Evolutionary conservation across 225 moss, liverwort and hornwort genomes (phyloP).

Genomic region (Polytrichum commune): DNA sequence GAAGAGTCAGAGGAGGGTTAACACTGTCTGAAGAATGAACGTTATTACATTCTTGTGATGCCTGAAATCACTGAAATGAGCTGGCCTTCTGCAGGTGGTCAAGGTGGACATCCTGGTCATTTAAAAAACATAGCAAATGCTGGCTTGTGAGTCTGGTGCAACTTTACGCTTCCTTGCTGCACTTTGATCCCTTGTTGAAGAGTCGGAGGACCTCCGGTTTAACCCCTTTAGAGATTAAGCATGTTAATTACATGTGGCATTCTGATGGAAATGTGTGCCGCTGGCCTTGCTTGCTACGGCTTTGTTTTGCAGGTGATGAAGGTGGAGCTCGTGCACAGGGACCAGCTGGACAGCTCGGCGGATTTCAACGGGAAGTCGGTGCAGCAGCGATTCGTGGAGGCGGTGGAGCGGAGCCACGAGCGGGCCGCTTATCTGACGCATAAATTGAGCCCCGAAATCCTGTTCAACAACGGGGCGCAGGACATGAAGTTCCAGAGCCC

Average conservation of each 20-base stretch:
- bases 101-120: no score
- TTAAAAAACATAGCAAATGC: no score
- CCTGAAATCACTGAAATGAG: no score
- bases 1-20: no score
- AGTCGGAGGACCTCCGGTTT: background rate
- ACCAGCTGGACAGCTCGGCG: constrained; percentile 24
- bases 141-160: background rate
- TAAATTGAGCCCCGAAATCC: constrained; percentile 24
- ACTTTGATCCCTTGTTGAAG: background rate
- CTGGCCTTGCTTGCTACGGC: background rate
- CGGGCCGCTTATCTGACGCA: constrained; percentile 21
- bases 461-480: constrained; percentile 17
- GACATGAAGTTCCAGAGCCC: constrained; percentile 45
- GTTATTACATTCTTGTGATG: no score
- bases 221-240: background rate
- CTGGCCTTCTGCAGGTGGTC: no score
- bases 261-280: background rate
- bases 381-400: constrained; percentile 24
- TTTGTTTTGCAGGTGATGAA: constrained; percentile 17
- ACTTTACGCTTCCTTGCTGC: background rate
- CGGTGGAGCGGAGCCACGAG: constrained; percentile 39
- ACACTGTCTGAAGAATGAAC: no score
- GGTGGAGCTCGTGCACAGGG: constrained; percentile 36
- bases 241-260: background rate
- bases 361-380: constrained; percentile 22